Conservation (phyloP, 441 rosid species). For the Adansonia gregorii region DNA sequence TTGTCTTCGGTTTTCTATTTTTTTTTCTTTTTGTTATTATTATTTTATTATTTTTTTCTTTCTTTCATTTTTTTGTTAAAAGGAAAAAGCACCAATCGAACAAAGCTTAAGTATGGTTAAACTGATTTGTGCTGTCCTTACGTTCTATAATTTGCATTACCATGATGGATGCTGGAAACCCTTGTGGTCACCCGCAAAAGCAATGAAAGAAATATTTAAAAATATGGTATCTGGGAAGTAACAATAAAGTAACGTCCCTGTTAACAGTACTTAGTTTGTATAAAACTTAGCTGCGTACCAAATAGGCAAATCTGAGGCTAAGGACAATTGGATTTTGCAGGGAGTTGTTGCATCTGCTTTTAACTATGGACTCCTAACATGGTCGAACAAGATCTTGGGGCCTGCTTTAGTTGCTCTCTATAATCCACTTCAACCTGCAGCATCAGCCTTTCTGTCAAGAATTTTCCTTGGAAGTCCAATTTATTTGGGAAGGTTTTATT, state of each 20-base stretch:
- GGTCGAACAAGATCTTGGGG: constrained; percentile 96
- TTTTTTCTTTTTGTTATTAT: neutral
- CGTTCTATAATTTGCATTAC: constrained; percentile 4
- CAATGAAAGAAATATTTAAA: neutral
- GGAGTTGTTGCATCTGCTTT: constrained; percentile 88
- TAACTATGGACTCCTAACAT: constrained; percentile 83
- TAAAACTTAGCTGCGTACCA: neutral
- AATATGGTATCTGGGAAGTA: neutral
- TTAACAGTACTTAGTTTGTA: neutral
- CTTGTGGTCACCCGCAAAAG: neutral
- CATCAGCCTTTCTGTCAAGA: constrained; percentile 83
- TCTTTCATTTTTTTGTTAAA: neutral
- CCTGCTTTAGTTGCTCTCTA: constrained; percentile 96
- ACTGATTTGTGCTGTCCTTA: neutral
- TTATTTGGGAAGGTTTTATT: constrained; percentile 84
- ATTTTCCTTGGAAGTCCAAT: constrained; percentile 90
- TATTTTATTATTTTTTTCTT: no score
- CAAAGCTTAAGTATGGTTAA: neutral
- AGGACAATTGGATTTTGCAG: constrained; percentile 38
- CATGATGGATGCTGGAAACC: neutral
- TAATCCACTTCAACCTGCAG: constrained; percentile 95
- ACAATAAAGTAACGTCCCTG: neutral
- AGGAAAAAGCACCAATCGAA: neutral
- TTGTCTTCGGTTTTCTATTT: neutral
- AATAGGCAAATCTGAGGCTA: neutral